Conservation (phyloP, 345 rosid species). For the Moricandia moricandioides region DNA sequence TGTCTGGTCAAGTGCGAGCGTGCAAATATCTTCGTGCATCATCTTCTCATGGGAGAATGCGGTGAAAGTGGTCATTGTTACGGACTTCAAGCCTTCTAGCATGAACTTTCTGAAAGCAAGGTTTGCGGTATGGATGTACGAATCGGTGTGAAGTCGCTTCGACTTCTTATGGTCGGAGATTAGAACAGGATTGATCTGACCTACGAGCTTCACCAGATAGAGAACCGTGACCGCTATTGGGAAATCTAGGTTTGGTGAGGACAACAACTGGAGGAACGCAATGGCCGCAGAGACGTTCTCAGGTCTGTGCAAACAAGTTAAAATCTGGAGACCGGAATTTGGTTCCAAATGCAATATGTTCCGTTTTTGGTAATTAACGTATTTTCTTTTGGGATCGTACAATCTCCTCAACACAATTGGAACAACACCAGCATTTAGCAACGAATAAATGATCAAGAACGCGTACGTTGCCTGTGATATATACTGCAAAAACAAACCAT, state of each 20-base stretch:
- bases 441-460: conserved; percentile 11
- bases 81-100: conserved; percentile 4
- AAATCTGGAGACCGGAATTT: conserved; percentile 33
- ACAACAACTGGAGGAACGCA: conserved; percentile 33
- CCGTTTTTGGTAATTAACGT: conserved; percentile 8
- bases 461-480: conserved; percentile 20
- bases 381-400: conserved; percentile 21
- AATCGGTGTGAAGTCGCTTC: background rate
- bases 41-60: conserved; percentile 15
- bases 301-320: conserved; percentile 48
- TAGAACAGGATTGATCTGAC: conserved; percentile 40
- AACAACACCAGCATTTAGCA: conserved; percentile 14
- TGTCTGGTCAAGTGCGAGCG: conserved; percentile 6
- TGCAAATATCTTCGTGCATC: conserved; percentile 28
- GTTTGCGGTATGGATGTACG: conserved; percentile 14
- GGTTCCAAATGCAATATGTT: conserved; percentile 18
- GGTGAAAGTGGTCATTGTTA: background rate
- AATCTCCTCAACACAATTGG: background rate
- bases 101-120: conserved; percentile 19
- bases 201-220: conserved; percentile 49
- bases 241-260: conserved; percentile 31
- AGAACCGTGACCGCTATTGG: conserved; percentile 42
- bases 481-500: conserved; percentile 2
- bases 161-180: conserved; percentile 36
- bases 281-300: conserved; percentile 31